These are phyloP conservation scores for Exserohilum rostratum DNA, from an alignment of 2,329 filamentous ascomycete genomes.

Conservation along the genomic window DNA sequence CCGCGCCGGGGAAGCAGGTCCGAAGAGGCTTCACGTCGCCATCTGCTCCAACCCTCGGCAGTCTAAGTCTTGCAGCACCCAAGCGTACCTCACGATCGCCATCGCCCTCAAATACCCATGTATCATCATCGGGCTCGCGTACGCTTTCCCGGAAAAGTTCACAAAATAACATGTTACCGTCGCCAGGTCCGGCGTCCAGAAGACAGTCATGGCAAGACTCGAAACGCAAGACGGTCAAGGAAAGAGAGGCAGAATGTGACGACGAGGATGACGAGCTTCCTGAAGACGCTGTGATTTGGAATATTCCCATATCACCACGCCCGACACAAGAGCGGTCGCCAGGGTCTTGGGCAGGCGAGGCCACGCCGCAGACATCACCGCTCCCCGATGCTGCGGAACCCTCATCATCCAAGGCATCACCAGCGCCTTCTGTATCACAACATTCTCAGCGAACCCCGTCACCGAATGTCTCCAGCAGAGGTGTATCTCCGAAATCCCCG, in stretches of 20 bases:
- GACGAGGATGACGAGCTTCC: slow-evolving; percentile 73
- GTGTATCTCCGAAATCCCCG: slow-evolving; percentile 30
- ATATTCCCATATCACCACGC: slow-evolving; percentile 77
- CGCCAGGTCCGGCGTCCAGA: slow-evolving; percentile 39
- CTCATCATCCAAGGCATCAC: slow-evolving; percentile 34
- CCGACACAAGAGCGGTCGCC: slow-evolving; percentile 47
- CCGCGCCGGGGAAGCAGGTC: slow-evolving; percentile 47
- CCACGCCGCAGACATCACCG: slow-evolving; percentile 35
- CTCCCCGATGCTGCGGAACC: slow-evolving; percentile 24
- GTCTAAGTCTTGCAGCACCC: slow-evolving; percentile 38
- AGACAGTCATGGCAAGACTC: slow-evolving; percentile 70
- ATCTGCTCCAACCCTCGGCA: slow-evolving; percentile 43
- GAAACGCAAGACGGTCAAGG: slow-evolving; percentile 67
- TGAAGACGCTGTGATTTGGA: slow-evolving; percentile 78
- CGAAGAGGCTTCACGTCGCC: slow-evolving; percentile 52
- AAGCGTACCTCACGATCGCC: slow-evolving; percentile 45
- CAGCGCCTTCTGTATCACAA: slow-evolving; percentile 29
- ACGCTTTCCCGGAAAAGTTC: slow-evolving; percentile 44
- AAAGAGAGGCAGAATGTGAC: slow-evolving; percentile 80
- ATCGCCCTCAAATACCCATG: slow-evolving; percentile 40
- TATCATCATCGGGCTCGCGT: slow-evolving; percentile 32
- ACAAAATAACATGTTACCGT: slow-evolving; percentile 40
- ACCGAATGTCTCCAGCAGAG: slow-evolving; percentile 24
- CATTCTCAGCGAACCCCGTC: slow-evolving; percentile 27
- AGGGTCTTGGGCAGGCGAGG: slow-evolving; percentile 40